Evolutionary conservation across 192 early-diverging fungal genomes (phyloP).

Genomic region (Thoreauomyces humboldtii): DNA sequence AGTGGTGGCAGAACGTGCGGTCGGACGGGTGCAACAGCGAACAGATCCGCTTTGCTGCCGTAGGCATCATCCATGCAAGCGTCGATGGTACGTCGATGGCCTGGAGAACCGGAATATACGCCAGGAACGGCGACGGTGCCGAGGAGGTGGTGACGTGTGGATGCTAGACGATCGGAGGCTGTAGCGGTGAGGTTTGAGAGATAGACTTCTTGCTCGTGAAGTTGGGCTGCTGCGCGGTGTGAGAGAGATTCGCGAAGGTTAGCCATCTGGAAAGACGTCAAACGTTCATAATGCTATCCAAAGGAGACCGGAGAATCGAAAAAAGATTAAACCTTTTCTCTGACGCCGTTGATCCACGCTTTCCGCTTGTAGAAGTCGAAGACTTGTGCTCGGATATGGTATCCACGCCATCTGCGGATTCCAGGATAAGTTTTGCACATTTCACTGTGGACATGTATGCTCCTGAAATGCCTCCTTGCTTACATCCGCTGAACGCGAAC

Average conservation of each 20-base stretch:
- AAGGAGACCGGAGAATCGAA: neutral
- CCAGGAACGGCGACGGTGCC: slow-evolving; percentile 47
- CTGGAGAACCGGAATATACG: slow-evolving; percentile 20
- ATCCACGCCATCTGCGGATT: slow-evolving; percentile 43
- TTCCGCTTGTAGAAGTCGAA: slow-evolving; percentile 46
- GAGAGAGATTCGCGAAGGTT: slow-evolving; percentile 28
- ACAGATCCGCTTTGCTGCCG: neutral
- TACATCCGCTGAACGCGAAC: slow-evolving; percentile 46
- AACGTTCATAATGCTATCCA: neutral
- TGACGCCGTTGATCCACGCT: slow-evolving; percentile 29
- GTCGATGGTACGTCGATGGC: neutral
- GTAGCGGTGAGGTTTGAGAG: neutral
- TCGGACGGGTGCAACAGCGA: neutral
- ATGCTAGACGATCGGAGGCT: slow-evolving; percentile 31
- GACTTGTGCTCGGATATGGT: slow-evolving; percentile 33
- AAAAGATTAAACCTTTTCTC: slow-evolving; percentile 11
- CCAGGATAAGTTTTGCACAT: too few relatives aligned
- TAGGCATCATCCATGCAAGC: neutral
- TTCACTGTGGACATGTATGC: too few relatives aligned
- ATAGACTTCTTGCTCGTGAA: neutral
- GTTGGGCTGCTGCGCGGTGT: slow-evolving; percentile 15
- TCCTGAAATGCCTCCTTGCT: slow-evolving; percentile 2
- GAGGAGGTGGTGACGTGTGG: slow-evolving; percentile 43
- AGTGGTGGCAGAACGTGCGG: slow-evolving; percentile 18
- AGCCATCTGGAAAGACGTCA: slow-evolving; percentile 29